These are phyloP conservation scores for Moesziomyces sp. DNA, from an alignment of 1,284 basidiomycete species.

Conservation along the genomic window DNA sequence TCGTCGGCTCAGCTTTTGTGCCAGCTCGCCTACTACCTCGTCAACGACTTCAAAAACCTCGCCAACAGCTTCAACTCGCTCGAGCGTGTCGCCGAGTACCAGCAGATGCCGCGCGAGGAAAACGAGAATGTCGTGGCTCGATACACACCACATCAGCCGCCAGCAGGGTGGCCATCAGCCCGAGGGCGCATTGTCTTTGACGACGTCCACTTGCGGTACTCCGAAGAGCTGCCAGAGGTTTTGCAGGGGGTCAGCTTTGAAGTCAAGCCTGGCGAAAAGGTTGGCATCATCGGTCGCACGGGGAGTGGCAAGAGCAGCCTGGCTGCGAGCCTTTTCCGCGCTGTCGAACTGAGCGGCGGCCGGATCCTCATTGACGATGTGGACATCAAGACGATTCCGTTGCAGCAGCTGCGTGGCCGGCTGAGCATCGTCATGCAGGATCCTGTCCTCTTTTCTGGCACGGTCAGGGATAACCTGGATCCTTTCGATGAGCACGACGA, in stretches of 20 bases:
- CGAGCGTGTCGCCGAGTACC: slow-evolving; percentile 88
- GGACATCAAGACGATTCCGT: slow-evolving; percentile 47
- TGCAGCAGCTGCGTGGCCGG: slow-evolving; percentile 64
- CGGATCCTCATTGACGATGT: slow-evolving; percentile 61
- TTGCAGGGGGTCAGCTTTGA: slow-evolving; percentile 81
- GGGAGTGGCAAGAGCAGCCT: slow-evolving; percentile 68
- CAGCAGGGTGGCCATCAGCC: slow-evolving; percentile 70
- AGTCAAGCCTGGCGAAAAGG: slow-evolving; percentile 78
- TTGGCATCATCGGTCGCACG: slow-evolving; percentile 70
- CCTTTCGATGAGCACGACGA: slow-evolving; percentile 87
- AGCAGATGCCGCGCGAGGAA: slow-evolving; percentile 86
- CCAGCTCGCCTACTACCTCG: slow-evolving; percentile 50
- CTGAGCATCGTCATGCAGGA: slow-evolving; percentile 72
- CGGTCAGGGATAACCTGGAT: slow-evolving; percentile 85
- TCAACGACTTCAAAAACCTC: slow-evolving; percentile 53
- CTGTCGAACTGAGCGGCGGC: slow-evolving; percentile 49
- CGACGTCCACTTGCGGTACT: slow-evolving; percentile 82
- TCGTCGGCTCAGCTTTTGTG: slow-evolving; percentile 70
- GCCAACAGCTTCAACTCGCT: slow-evolving; percentile 75
- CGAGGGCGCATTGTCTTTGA: slow-evolving; percentile 74
- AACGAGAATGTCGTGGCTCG: slow-evolving; percentile 10
- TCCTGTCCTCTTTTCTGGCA: slow-evolving; percentile 86
- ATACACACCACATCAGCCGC: slow-evolving; percentile 23
- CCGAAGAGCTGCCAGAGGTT: slow-evolving; percentile 83
- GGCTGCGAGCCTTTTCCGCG: slow-evolving; percentile 32